Evolutionary conservation across 768 basidiomycete species (phyloP).

Genomic region (Hypholoma sublateritium): DNA sequence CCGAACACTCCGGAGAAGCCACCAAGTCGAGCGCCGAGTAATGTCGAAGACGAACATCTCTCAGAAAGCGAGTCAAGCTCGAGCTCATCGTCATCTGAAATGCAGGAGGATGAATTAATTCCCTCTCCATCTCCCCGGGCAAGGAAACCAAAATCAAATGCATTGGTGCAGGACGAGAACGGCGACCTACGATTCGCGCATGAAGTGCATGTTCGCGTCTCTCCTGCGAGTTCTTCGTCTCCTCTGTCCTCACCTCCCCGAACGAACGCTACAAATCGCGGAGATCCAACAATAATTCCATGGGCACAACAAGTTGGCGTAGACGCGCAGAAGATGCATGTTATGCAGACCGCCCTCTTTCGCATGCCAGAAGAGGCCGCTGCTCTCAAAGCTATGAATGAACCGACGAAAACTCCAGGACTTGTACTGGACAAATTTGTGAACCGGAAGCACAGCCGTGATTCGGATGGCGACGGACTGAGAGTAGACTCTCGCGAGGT

Average conservation of each 20-base stretch:
- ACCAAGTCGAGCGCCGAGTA: slow-evolving; percentile 14
- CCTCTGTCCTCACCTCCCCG: slow-evolving; percentile 35
- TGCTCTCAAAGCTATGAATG: slow-evolving; percentile 54
- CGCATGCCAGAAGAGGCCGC: slow-evolving; percentile 73
- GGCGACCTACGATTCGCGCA: slow-evolving; percentile 47
- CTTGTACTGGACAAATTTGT: slow-evolving; percentile 35
- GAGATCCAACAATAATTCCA: slow-evolving; percentile 55
- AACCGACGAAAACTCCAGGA: slow-evolving; percentile 28
- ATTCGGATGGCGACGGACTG: slow-evolving; percentile 71
- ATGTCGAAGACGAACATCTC: slow-evolving; percentile 28
- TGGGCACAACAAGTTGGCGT: slow-evolving; percentile 76
- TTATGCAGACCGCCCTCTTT: slow-evolving; percentile 92
- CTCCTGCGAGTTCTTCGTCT: slow-evolving; percentile 24
- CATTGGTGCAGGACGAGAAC: slow-evolving; percentile 54
- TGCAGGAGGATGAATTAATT: slow-evolving; percentile 51
- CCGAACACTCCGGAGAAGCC: slow-evolving; percentile 1
- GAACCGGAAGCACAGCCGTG: slow-evolving; percentile 74
- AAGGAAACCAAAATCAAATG: slow-evolving; percentile 31
- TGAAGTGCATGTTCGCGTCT: slow-evolving; percentile 38
- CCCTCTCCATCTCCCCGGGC: slow-evolving; percentile 23
- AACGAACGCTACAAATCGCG: slow-evolving; percentile 24
- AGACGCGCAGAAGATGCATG: slow-evolving; percentile 87
- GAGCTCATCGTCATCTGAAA: slow-evolving; percentile 40
- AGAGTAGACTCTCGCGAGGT: slow-evolving; percentile 65
- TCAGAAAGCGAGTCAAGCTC: slow-evolving; percentile 33